Base-by-base conservation (phyloP, 441 rosid genomes). In the Pelargonium citronellum region DNA sequence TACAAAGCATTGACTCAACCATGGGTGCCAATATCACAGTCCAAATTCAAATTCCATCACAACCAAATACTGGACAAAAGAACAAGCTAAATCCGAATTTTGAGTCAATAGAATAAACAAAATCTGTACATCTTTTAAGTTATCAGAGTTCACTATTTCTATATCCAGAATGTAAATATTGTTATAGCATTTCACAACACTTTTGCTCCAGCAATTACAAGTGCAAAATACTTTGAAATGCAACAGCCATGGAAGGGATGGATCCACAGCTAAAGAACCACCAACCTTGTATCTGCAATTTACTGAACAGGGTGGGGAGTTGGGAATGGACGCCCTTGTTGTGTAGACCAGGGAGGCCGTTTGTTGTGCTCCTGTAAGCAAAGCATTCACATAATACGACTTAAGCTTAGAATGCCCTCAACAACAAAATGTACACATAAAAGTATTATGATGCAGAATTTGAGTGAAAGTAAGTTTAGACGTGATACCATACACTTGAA, bases 311-410 rank as follows among this genome's bases (percentile, higher is more conserved):
- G 57, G 20, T 80, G 51, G 19, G 79, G 37, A 64, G 83, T 67
- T 41, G 80, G 84, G 53, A 83, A 69, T 9, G 75, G 74, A 72
- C 79, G 77, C 57, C 93, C 93, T 71, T 91, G 97, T 68, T 86
- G 91, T 27, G 70, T 82, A 51, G 91, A 88, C 98, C 91, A 93
- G 1, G 91, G 90, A 62, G 89, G 82, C 10, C 97, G 86, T 76
- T 73, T 76, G 77, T 92, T 92, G 76, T 87, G 82, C 44, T 66
- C 94, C 98, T 92, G 74, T 68, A 80, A 24, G 67, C 19, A 49
- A 62, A 74, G 49, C 66, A 75, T 62, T n/a, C 46, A 66, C 49
- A 63, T 34, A 19, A 37, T 69, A 37, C 60, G 51, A 20, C 20
- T 49, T 55, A 55, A 34, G 62, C 27, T 17, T 16, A 13, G 62